Evolutionary conservation across 768 basidiomycete genomes (phyloP), one percentile per base, ranked within the genome.

Genomic region (Leccinum aurantiacum): DNA sequence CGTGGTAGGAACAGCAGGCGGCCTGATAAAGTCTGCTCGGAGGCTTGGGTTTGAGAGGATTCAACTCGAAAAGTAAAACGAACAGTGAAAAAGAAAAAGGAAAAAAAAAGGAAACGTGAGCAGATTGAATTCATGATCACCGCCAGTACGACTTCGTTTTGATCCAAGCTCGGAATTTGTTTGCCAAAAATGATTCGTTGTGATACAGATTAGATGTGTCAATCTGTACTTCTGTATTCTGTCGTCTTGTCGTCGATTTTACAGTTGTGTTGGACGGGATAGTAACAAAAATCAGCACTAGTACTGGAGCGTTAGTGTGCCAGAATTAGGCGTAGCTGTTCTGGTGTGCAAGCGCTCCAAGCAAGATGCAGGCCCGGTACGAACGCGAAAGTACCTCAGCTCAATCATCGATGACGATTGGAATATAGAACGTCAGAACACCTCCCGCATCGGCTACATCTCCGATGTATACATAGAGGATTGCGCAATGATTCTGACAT

Each of bases 391-490:
- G 19, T 22, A 51, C 38, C 11, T 69, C 47, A 73, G 31, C 67
- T 70, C 50, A 73, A 57, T 86, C 88, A 47, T 87, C 84, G 49
- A 89, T 80, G 41, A 90, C 83, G 1, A 88, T 89, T 47, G 93
- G 93, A 54, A 95, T 86, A 68, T 93, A 95, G 69, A 90, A 94
- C 3, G 93, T 95, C 62, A 95, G 77, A 46, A 95, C 90, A 3
- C 91, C 93, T 49, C 92, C 90, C 0, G 88, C 84, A 58, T 91
- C 86, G 5, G 84, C 83, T 11, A 87, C 80, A 33, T 91, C 87
- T 10, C 93, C 93, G 48, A 94, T 88, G 68, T 94, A 95, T 56
- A 94, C 91, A 63, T 94, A 95, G 54, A 94, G 80, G 64, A 95
- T 94, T 60, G 91, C 80, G 69, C 91, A 94, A 63, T 93, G 89